phyloP scores from a whole-genome alignment of 1,139 yeast species.

The Saccharomycopsis crataegensis region DNA sequence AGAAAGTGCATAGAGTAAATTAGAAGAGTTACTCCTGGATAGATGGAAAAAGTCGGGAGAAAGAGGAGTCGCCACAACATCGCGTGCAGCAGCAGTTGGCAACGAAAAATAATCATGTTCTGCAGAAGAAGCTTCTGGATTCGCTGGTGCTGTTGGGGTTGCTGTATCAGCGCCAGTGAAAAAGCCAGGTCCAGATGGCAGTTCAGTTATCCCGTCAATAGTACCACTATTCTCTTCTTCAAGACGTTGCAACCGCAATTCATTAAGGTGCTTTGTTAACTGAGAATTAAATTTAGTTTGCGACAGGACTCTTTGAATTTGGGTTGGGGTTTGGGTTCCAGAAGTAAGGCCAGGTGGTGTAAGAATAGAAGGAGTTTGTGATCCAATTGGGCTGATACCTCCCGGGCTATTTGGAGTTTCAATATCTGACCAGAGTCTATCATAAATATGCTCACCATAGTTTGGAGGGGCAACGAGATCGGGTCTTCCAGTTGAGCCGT shows the following conservation, averaged over 20 bases:
- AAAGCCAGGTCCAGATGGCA: too few species aligned
- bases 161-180: background rate
- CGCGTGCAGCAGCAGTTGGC: conserved; percentile 3
- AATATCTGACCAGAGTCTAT: conserved; percentile 71
- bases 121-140: background rate
- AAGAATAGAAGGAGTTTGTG: conserved; percentile 24
- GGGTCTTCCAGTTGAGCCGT: conserved; percentile 16
- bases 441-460: conserved; percentile 80
- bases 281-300: conserved; percentile 15
- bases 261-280: conserved; percentile 43
- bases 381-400: conserved; percentile 40
- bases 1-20: conserved; percentile 15
- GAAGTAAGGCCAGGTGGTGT: conserved; percentile 7
- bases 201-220: conserved; percentile 12
- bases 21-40: conserved; percentile 49
- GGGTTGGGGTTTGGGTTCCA: conserved; percentile 20
- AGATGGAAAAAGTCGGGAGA: conserved; percentile 52
- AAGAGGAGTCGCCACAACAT: conserved; percentile 28
- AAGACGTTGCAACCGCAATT: conserved; percentile 42
- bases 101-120: conserved; percentile 16
- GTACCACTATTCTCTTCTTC: conserved; percentile 27
- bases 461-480: conserved; percentile 79
- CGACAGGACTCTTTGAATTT: background rate
- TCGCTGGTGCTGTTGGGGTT: background rate
- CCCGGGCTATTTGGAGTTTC: conserved; percentile 41